Percentiles rank a stretch among this genome's conserved stretches.
Conservation (phyloP, 192 early-diverging fungal genomes). For the Jimgerdemannia flammicorona region DNA sequence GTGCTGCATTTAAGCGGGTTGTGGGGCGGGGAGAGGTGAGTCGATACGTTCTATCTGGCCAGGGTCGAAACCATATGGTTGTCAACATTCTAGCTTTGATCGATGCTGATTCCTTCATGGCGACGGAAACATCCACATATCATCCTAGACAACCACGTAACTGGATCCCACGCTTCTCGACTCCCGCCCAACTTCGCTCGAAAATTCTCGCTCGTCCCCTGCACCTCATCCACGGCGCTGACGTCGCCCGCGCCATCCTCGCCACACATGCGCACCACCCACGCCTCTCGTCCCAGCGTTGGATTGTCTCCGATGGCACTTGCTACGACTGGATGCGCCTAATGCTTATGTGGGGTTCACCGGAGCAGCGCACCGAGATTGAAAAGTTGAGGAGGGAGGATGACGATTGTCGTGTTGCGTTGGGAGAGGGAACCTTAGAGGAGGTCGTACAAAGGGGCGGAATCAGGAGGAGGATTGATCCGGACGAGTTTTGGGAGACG, state of each 20-base stretch:
- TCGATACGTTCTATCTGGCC: no score
- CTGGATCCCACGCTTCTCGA: conserved; percentile 51
- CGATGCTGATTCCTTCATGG: no score
- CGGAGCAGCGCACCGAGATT: conserved; percentile 13
- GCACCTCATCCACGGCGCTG: conserved; percentile 56
- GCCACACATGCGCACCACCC: conserved; percentile 28
- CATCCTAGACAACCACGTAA: conserved; percentile 40
- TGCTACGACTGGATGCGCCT: conserved; percentile 53
- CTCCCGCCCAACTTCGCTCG: conserved; percentile 18
- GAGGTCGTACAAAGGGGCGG: conserved; percentile 12
- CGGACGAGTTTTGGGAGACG: conserved; percentile 31
- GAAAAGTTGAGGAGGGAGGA: conserved; percentile 17
- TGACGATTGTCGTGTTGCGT: conserved; percentile 4
- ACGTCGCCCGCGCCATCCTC: conserved; percentile 54
- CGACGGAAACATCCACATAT: neutral
- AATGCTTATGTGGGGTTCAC: conserved; percentile 20
- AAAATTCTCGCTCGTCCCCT: conserved; percentile 34
- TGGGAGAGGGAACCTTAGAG: conserved; percentile 11
- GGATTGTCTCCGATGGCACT: conserved; percentile 51
- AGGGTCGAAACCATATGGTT: neutral
- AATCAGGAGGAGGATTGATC: conserved; percentile 18
- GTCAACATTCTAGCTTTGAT: neutral
- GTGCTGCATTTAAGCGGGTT: conserved; percentile 57
- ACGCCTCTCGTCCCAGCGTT: conserved; percentile 33
- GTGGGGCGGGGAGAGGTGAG: conserved; percentile 40